Base-by-base conservation (phyloP, 495 filamentous ascomycete species). In the Neurospora sp. region DNA sequence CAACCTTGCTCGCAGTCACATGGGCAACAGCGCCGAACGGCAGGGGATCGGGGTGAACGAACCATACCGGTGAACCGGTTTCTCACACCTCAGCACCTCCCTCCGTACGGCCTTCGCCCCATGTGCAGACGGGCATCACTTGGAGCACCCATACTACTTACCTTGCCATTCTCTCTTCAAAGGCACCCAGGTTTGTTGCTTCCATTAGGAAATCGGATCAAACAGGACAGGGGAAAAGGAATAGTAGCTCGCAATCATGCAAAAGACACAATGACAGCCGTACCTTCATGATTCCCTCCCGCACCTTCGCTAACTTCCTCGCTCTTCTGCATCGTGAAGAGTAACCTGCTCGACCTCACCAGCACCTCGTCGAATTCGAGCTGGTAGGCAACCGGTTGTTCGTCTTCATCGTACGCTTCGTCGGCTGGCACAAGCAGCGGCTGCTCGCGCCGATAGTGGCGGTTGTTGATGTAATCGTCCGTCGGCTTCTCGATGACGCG, bases 301-400 rank as follows among this genome's bases (percentile, higher is more conserved):
- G 85, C 48, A 82, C 82, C 54, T 14, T 66, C 54, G 54, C 54
- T 66, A 7, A 66, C 27, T 9, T 66, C 54, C 71, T 88, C 81
- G 0, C 88, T 86, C 75, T 83, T 79, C 77, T 93, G 90, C 20
- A 89, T 78, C 37, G 83, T 85, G 41, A 91, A 76, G 41, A 91
- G 81, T 20, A 93, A 80, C 78, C 83, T 82, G 41, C 84, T 88
- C 23, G 88, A 87, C 72, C 89, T 86, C 38, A 93, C 84, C 72
- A 89, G 80, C 71, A 92, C 76, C 81, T 92, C 90, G 82, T 91
- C 85, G 73, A 90, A 87, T 72, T 87, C 83, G 35, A 92, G 78
- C 31, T 86, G 85, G 78, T 92, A 92, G 69, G 80, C 84, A n/a
- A 88, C 86, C n/a, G 85, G 80, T 23, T 81, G 77, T 69, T 90